Percentiles rank a stretch among this genome's conserved stretches.
These are phyloP conservation scores for Plantago elongata DNA, from an alignment of 257 asterid species.

Conservation along the genomic window DNA sequence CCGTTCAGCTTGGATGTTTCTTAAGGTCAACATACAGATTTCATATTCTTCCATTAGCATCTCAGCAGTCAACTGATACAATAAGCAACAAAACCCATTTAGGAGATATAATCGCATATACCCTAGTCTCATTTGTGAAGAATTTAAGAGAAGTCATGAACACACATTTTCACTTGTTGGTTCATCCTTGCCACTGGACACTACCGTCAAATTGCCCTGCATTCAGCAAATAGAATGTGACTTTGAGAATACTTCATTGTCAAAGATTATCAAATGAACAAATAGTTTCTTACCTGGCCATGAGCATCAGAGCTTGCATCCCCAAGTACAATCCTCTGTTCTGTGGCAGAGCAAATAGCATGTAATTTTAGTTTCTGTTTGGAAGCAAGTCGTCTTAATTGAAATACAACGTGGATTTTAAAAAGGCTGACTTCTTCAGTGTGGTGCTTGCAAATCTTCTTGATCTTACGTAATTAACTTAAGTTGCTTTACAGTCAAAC, in stretches of 20 bases:
- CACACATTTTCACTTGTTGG: conserved; percentile 43
- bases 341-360: conserved; percentile 39
- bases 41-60: conserved; percentile 66
- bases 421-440: background rate
- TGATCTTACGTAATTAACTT: too few relatives aligned
- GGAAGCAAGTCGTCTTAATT: conserved; percentile 6
- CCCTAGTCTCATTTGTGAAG: conserved; percentile 1
- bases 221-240: conserved; percentile 20
- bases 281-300: conserved; percentile 36
- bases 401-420: conserved; percentile 12
- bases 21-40: conserved; percentile 49
- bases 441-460: too few relatives aligned
- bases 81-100: conserved; percentile 19
- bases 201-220: conserved; percentile 41
- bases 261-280: conserved; percentile 11
- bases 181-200: conserved; percentile 31
- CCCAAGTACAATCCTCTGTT: conserved; percentile 32
- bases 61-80: conserved; percentile 59
- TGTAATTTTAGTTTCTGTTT: background rate
- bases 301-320: conserved; percentile 32
- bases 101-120: conserved; percentile 2
- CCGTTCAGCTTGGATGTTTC: conserved; percentile 54
- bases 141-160: conserved; percentile 8
- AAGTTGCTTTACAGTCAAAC: too few relatives aligned
- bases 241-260: conserved; percentile 7